Conservation (phyloP, 116 monocot species). For the Cymodocea nodosa region DNA sequence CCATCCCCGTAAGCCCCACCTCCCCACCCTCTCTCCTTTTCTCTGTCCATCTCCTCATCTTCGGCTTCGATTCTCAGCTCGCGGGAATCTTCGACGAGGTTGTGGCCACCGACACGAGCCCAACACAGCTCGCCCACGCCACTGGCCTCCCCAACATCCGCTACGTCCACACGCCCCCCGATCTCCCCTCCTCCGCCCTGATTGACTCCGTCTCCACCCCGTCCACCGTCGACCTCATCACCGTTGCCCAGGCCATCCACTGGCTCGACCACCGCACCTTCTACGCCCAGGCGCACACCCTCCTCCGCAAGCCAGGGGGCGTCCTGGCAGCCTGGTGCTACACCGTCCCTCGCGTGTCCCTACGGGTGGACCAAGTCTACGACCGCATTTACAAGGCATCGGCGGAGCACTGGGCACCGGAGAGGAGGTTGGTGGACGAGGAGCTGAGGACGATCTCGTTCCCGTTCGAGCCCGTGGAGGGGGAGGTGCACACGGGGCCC, state of each 20-base stretch:
- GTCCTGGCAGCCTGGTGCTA: slow-evolving; percentile 89
- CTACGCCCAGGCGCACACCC: slow-evolving; percentile 24
- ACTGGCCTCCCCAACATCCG: slow-evolving; percentile 41
- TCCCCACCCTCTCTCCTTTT: not conserved
- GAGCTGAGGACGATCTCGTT: slow-evolving; percentile 46
- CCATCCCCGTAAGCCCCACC: slow-evolving; percentile 28
- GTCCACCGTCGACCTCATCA: slow-evolving; percentile 45
- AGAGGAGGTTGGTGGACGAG: slow-evolving; percentile 42
- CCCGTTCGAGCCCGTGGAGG: slow-evolving; percentile 59
- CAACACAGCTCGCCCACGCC: slow-evolving; percentile 37
- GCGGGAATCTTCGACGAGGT: slow-evolving; percentile 50
- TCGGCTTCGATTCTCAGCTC: slow-evolving; percentile 18
- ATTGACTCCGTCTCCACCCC: slow-evolving; percentile 24
- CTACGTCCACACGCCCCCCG: slow-evolving; percentile 38
- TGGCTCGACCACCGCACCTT: slow-evolving; percentile 68
- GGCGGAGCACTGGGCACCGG: slow-evolving; percentile 43
- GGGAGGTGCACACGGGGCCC: slow-evolving; percentile 51
- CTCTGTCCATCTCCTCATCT: not conserved
- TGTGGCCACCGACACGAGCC: slow-evolving; percentile 67
- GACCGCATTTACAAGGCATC: slow-evolving; percentile 14
- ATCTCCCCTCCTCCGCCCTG: slow-evolving; percentile 23
- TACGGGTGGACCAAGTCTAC: slow-evolving; percentile 25
- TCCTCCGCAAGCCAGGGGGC: slow-evolving; percentile 39
- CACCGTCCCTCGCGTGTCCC: slow-evolving; percentile 28
- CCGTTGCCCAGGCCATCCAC: slow-evolving; percentile 76